These are phyloP conservation scores for Sugiyamaella mastotermitis DNA, from an alignment of 805 yeast species.

Conservation along the genomic window DNA sequence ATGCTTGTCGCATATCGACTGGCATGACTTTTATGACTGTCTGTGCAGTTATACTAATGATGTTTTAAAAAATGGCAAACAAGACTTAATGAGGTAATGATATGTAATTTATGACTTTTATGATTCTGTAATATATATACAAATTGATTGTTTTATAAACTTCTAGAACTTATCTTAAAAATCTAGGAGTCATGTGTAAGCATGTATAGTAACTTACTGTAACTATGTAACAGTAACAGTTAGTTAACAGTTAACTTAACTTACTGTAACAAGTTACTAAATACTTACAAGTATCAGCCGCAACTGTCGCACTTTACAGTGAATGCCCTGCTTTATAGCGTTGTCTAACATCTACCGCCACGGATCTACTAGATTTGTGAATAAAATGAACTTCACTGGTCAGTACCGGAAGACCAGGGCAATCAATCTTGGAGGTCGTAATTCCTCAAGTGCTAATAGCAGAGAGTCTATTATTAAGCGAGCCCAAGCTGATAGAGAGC, in stretches of 20 bases:
- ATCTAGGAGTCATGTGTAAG: too few relatives aligned
- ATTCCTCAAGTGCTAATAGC: conserved; percentile 29
- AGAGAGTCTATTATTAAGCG: conserved; percentile 47
- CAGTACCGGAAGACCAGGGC: conserved; percentile 51
- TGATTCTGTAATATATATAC: too few relatives aligned
- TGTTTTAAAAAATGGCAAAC: not conserved
- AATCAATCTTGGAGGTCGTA: conserved; percentile 56
- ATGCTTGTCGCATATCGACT: conserved; percentile 3
- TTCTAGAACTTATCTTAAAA: too few relatives aligned
- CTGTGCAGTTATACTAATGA: not conserved
- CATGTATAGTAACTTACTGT: not conserved
- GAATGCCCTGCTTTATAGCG: too few relatives aligned
- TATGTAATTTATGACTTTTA: not conserved
- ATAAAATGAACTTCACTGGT: conserved; percentile 65
- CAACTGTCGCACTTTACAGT: too few relatives aligned
- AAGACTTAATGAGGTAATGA: not conserved
- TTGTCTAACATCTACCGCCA: too few relatives aligned
- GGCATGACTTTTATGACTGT: not conserved
- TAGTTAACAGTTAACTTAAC: not conserved
- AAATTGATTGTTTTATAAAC: not conserved
- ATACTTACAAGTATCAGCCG: not conserved
- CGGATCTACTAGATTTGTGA: too few relatives aligned
- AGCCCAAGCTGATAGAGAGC: conserved; percentile 59
- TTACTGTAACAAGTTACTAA: not conserved
- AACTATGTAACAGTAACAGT: not conserved